Evolutionary conservation across 108 stramenopile species (phyloP).

Genomic region (Cylindrotheca closterium): DNA sequence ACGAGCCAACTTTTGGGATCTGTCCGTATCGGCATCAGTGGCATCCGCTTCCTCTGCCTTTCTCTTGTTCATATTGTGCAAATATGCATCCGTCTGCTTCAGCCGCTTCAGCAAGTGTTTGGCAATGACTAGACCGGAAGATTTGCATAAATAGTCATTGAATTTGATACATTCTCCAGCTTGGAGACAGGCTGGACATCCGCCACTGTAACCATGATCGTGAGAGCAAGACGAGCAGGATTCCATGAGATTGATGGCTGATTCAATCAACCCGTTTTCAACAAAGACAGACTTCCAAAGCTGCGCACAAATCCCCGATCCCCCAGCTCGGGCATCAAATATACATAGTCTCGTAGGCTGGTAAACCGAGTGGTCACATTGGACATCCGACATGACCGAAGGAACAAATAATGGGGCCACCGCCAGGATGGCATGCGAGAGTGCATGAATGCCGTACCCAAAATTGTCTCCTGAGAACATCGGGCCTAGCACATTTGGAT

Average conservation of each 20-base stretch:
- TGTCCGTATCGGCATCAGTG: not conserved
- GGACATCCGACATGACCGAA: conserved; percentile 71
- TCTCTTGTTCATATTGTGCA: conserved; percentile 12
- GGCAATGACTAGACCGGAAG: conserved; percentile 51
- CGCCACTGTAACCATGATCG: conserved; percentile 60
- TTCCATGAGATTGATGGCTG: conserved; percentile 69
- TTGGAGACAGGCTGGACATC: conserved; percentile 82
- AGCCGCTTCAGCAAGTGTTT: conserved; percentile 56
- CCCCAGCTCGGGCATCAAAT: conserved; percentile 80
- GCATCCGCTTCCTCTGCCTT: not conserved
- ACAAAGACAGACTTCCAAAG: conserved; percentile 55
- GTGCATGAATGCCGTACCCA: conserved; percentile 87
- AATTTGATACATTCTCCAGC: conserved; percentile 76
- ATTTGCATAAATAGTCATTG: conserved; percentile 47
- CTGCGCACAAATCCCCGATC: conserved; percentile 61
- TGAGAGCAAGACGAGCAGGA: conserved; percentile 64
- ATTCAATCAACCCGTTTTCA: conserved; percentile 49
- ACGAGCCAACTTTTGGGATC: not conserved
- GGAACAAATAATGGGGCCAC: conserved; percentile 90
- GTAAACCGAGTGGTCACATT: conserved; percentile 67
- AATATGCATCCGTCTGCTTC: conserved; percentile 42
- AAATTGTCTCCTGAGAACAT: conserved; percentile 41
- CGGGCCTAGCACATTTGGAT: conserved; percentile 45
- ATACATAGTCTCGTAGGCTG: conserved; percentile 66
- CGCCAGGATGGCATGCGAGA: conserved; percentile 89